Base-by-base conservation (phyloP, 1,139 yeast species). In the Saccharomycopsis hybrid region DNA sequence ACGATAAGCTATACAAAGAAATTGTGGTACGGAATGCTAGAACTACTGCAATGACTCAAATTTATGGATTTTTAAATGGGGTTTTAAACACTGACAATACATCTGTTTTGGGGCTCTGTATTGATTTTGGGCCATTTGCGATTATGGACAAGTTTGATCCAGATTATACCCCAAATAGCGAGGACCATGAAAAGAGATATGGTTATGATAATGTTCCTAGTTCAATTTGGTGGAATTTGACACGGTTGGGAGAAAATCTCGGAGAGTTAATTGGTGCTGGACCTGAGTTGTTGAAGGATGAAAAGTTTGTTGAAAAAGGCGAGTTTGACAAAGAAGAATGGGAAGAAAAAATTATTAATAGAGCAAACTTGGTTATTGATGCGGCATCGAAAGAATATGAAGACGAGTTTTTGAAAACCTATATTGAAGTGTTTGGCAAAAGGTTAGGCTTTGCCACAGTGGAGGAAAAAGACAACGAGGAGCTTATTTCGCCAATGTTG, bases 51-150 rank as follows among this genome's bases (percentile, higher is more conserved):
- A 72, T 77, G 57, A 87, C 96, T 88, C 97, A 92, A 64, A 76
- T 83, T 0, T 90, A 89, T 65, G 97, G 97, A 2, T 89, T 90
- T 61, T 68, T 90, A 60, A 92, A 92, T 61, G 98, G 98, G 4
- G 98, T 92, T 2, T 70, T 92, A 54, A 92, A 92, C 62, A 90
- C 97, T 0, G 98, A 92, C 62, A 92, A 92, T 62, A 88, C 96
- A 0, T 87, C 96, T 0, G 73, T 92, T 5, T 62, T 84, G 43
- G 98, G 98, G 0, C 70, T 90, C 13, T 80, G 96, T 0, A 78
- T 92, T 67, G 98, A 92, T 65, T 92, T 84, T 64, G 98, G 98
- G 3, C 98, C 98, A 1, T 92, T 87, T 68, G 85, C 95, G 28
- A 85, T 89, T 50, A 73, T 85, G 81, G 97, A 90, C 62, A 78